Conservation (phyloP, 768 basidiomycete species). For the Megacollybia marginata region DNA sequence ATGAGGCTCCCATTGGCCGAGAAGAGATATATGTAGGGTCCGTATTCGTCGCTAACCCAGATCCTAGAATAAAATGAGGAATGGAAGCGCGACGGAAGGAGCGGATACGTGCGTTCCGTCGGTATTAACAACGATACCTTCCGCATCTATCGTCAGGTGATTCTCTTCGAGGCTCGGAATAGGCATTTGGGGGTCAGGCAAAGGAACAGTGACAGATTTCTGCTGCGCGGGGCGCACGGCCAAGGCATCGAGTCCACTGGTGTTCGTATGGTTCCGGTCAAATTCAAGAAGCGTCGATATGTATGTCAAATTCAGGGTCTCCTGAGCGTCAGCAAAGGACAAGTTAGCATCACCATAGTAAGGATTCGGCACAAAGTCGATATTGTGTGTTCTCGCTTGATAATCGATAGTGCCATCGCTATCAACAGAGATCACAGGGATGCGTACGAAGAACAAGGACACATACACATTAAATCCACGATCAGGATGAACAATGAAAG, state of each 20-base stretch:
- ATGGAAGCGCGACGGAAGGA: not conserved
- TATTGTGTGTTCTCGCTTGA: slow-evolving; percentile 53
- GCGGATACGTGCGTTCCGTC: slow-evolving; percentile 45
- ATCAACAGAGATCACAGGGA: not conserved
- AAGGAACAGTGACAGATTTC: slow-evolving; percentile 16
- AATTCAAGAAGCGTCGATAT: slow-evolving; percentile 39
- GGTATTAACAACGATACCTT: slow-evolving; percentile 47
- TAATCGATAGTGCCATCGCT: slow-evolving; percentile 53
- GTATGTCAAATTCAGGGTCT: slow-evolving; percentile 47
- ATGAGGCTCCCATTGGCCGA: slow-evolving; percentile 38
- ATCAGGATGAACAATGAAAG: slow-evolving; percentile 49
- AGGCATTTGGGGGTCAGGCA: slow-evolving; percentile 39
- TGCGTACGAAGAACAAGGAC: not conserved
- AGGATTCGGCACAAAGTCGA: slow-evolving; percentile 51
- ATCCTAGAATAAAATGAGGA: slow-evolving; percentile 25
- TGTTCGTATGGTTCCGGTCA: slow-evolving; percentile 37
- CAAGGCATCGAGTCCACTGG: slow-evolving; percentile 50
- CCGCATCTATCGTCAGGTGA: slow-evolving; percentile 47
- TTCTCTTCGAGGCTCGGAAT: slow-evolving; percentile 32
- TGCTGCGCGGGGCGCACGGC: slow-evolving; percentile 34
- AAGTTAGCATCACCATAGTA: slow-evolving; percentile 41
- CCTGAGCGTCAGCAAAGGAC: slow-evolving; percentile 38
- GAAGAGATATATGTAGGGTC: slow-evolving; percentile 56
- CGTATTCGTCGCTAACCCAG: slow-evolving; percentile 68
- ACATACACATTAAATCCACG: slow-evolving; percentile 53